Conservation (phyloP, 306 rosid genomes). For the Dicorynia guianensis region DNA sequence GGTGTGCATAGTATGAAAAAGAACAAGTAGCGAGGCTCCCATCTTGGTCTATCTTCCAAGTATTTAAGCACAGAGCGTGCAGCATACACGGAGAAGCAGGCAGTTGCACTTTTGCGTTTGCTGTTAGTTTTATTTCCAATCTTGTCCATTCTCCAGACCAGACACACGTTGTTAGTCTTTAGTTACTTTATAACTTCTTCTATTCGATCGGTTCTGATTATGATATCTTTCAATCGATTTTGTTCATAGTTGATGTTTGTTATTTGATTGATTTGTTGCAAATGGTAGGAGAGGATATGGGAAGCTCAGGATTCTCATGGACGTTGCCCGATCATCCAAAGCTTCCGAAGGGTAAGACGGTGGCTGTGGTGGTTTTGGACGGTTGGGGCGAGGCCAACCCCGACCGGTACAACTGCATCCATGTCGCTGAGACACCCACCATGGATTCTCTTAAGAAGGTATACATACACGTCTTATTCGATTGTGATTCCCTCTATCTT, state of each 20-base stretch:
- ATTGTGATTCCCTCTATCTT: not conserved
- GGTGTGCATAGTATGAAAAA: too few relatives aligned
- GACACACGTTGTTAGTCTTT: too few relatives aligned
- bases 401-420: conserved; percentile 84
- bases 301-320: conserved; percentile 73
- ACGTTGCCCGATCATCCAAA: conserved; percentile 92
- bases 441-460: conserved; percentile 96
- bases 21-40: too few relatives aligned
- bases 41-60: too few relatives aligned
- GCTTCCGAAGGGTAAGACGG: conserved; percentile 87
- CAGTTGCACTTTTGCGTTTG: too few relatives aligned
- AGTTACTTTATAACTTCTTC: too few relatives aligned
- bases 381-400: conserved; percentile 97
- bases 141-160: too few relatives aligned
- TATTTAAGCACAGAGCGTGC: too few relatives aligned
- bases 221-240: not conserved
- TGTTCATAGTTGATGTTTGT: too few relatives aligned
- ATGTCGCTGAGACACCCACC: conserved; percentile 84
- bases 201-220: too few relatives aligned
- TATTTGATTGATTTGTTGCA: not conserved
- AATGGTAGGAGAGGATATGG: conserved; percentile 53
- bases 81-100: too few relatives aligned
- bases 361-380: conserved; percentile 84
- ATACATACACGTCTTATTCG: not conserved
- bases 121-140: too few relatives aligned